These are phyloP conservation scores for Rhodocollybia butyracea DNA, from an alignment of 768 basidiomycete genomes.

Conservation along the genomic window DNA sequence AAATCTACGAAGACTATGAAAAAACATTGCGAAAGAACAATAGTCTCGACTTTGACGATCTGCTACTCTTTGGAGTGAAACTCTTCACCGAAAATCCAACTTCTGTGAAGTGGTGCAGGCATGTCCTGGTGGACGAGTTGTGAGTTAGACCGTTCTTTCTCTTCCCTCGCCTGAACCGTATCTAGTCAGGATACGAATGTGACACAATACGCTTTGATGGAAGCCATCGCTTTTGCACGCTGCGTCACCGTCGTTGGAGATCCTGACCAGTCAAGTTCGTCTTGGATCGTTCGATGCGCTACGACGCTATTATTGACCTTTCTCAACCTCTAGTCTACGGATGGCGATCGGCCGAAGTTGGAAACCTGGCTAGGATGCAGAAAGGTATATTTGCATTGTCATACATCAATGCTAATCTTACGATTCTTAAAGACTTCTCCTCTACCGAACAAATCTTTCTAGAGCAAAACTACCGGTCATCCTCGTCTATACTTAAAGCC, in stretches of 20 bases:
- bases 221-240: slow-evolving; percentile 50
- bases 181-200: slow-evolving; percentile 78
- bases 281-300: slow-evolving; percentile 9
- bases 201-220: slow-evolving; percentile 80
- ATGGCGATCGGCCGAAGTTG: slow-evolving; percentile 80
- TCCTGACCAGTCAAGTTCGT: slow-evolving; percentile 81
- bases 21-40: slow-evolving; percentile 55
- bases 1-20: slow-evolving; percentile 69
- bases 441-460: slow-evolving; percentile 66
- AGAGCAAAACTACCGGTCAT: slow-evolving; percentile 87
- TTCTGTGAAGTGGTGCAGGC: slow-evolving; percentile 56
- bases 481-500: slow-evolving; percentile 66
- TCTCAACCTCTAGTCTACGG: slow-evolving; percentile 59
- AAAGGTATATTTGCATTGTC: slow-evolving; percentile 37
- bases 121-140: slow-evolving; percentile 83
- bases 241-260: slow-evolving; percentile 84
- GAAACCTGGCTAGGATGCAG: slow-evolving; percentile 71
- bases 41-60: slow-evolving; percentile 85
- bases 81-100: slow-evolving; percentile 51
- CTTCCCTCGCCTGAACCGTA: neutral
- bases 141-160: slow-evolving; percentile 33
- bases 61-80: slow-evolving; percentile 68
- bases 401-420: neutral
- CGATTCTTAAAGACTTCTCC: slow-evolving; percentile 51
- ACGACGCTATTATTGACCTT: neutral